phyloP scores from a whole-genome alignment of 805 yeast species.

The Candida caryicola region DNA sequence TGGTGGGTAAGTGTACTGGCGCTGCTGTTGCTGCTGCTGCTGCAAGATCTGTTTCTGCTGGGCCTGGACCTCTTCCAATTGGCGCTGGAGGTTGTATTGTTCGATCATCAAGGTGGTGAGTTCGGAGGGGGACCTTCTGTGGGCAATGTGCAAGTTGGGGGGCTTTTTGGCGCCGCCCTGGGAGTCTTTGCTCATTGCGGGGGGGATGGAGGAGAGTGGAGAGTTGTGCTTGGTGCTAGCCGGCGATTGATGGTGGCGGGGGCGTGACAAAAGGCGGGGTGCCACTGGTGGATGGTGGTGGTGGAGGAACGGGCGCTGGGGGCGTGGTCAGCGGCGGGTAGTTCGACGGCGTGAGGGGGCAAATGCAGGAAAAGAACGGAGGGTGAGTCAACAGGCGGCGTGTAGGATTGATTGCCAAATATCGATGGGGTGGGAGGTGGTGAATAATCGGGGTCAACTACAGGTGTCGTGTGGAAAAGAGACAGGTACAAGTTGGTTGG shows the following conservation, averaged over 20 bases:
- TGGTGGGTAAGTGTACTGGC: slow-evolving; percentile 26
- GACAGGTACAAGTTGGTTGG: background rate
- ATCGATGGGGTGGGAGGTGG: too few relatives aligned
- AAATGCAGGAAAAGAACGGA: background rate
- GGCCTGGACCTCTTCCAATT: slow-evolving; percentile 84
- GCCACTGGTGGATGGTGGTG: too few relatives aligned
- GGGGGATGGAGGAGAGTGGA: slow-evolving; percentile 8
- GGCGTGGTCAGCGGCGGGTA: too few relatives aligned
- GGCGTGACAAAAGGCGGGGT: too few relatives aligned
- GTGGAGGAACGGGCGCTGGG: too few relatives aligned
- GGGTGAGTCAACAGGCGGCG: background rate
- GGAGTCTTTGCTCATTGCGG: slow-evolving; percentile 7
- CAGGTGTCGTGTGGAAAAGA: too few relatives aligned
- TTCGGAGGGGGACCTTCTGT: slow-evolving; percentile 93
- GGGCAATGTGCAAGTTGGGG: slow-evolving; percentile 79
- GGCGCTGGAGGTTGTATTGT: slow-evolving; percentile 85
- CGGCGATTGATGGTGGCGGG: too few relatives aligned
- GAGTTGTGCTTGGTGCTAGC: slow-evolving; percentile 5
- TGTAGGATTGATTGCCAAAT: background rate
- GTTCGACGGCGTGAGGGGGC: too few relatives aligned
- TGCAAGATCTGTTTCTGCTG: slow-evolving; percentile 88
- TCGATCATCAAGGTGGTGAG: slow-evolving; percentile 90
- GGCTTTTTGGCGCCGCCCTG: slow-evolving; percentile 23
- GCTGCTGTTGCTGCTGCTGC: slow-evolving; percentile 45
- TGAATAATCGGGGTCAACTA: too few relatives aligned